Percentiles rank a stretch among this genome's conserved stretches.
Conservation (phyloP, 2,329 filamentous ascomycete genomes). For the Pseudogymnoascus sp. region DNA sequence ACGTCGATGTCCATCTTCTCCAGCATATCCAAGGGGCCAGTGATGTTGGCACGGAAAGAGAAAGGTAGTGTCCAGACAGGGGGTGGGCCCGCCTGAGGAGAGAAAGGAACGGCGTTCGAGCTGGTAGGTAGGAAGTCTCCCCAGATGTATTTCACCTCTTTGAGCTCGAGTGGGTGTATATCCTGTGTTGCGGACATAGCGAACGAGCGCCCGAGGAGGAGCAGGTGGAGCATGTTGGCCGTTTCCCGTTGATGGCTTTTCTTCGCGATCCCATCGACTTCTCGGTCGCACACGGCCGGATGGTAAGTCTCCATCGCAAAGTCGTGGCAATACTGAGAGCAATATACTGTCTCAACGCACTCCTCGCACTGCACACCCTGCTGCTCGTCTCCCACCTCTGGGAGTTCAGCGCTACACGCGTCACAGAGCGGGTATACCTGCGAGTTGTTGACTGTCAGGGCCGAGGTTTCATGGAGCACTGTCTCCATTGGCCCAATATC, state of each 20-base stretch:
- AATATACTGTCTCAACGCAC: slow-evolving; percentile 60
- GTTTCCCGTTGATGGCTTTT: slow-evolving; percentile 52
- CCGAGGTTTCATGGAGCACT: slow-evolving; percentile 73
- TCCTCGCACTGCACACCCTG: slow-evolving; percentile 48
- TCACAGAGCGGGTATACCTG: slow-evolving; percentile 84
- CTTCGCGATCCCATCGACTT: slow-evolving; percentile 57
- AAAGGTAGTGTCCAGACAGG: slow-evolving; percentile 65
- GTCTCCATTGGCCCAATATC: slow-evolving; percentile 69
- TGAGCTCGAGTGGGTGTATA: slow-evolving; percentile 54
- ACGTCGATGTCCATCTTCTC: slow-evolving; percentile 81
- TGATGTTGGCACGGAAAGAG: slow-evolving; percentile 67
- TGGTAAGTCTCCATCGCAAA: slow-evolving; percentile 54
- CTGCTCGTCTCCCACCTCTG: slow-evolving; percentile 41
- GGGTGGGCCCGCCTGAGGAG: slow-evolving; percentile 46
- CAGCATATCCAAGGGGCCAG: slow-evolving; percentile 66
- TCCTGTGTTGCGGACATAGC: slow-evolving; percentile 56
- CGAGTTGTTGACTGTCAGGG: slow-evolving; percentile 82
- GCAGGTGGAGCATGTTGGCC: slow-evolving; percentile 53
- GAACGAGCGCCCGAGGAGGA: slow-evolving; percentile 53
- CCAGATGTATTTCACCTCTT: slow-evolving; percentile 61
- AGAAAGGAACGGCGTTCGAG: slow-evolving; percentile 46
- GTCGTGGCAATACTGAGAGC: slow-evolving; percentile 50
- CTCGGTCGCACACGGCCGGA: slow-evolving; percentile 57
- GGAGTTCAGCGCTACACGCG: slow-evolving; percentile 71
- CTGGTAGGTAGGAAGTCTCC: slow-evolving; percentile 53